Evolutionary conservation across 805 yeast species (phyloP).

Genomic region (Teunomyces tritomae): DNA sequence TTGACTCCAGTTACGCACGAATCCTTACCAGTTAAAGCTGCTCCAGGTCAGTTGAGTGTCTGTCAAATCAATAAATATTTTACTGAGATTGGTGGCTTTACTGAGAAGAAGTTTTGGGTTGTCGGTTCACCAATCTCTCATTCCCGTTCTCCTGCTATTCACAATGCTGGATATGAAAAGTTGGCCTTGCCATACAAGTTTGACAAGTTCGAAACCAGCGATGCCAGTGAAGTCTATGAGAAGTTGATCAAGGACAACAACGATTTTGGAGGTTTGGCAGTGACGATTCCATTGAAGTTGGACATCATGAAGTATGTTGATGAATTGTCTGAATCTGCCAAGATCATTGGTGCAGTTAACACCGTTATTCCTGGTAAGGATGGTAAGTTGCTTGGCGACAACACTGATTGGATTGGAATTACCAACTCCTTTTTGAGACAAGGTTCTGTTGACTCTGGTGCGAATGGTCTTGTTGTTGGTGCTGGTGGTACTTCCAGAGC

Average conservation of each 20-base stretch:
- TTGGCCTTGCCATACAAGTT: constrained; percentile 78
- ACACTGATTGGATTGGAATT: constrained; percentile 96
- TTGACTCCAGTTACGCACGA: constrained; percentile 85
- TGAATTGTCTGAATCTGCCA: constrained; percentile 73
- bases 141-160: constrained; percentile 86
- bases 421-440: constrained; percentile 58
- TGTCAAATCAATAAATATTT: constrained; percentile 59
- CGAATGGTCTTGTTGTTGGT: constrained; percentile 80
- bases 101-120: constrained; percentile 59
- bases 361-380: constrained; percentile 58
- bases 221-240: constrained; percentile 54
- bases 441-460: constrained; percentile 48
- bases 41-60: constrained; percentile 76
- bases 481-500: constrained; percentile 98
- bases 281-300: constrained; percentile 89
- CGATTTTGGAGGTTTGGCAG: constrained; percentile 87
- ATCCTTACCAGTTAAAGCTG: constrained; percentile 64
- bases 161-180: constrained; percentile 72
- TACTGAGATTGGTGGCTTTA: constrained; percentile 60
- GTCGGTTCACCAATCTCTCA: constrained; percentile 82
- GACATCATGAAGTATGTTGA: constrained; percentile 68
- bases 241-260: constrained; percentile 46
- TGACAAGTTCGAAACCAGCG: constrained; percentile 62
- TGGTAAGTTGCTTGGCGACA: constrained; percentile 68
- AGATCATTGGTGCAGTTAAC: constrained; percentile 89